Evolutionary conservation across 306 rosid genomes (phyloP).

Genomic region (Vicia sativa): DNA sequence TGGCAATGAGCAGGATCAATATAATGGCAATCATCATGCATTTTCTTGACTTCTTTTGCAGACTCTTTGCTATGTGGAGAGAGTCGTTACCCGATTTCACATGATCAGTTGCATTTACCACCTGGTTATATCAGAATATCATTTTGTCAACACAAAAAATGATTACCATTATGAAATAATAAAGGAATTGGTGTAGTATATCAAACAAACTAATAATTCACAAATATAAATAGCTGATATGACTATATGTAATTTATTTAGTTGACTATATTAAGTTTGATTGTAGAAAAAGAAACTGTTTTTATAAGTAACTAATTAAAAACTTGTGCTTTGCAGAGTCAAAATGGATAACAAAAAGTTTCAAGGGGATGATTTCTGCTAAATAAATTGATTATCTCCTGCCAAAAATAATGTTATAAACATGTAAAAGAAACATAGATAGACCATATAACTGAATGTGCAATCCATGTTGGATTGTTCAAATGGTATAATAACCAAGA

Average conservation of each 20-base stretch:
- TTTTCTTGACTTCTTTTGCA: conserved; percentile 81
- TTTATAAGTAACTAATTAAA: not conserved
- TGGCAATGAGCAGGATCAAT: conserved; percentile 66
- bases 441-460: not conserved
- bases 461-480: not conserved
- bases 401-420: not conserved
- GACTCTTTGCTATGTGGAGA: conserved; percentile 66
- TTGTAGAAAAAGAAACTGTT: not conserved
- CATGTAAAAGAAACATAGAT: not conserved
- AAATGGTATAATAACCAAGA: not conserved
- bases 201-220: not conserved
- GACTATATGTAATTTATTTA: not conserved
- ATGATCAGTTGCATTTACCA: conserved; percentile 80
- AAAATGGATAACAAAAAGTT: not conserved
- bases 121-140: conserved; percentile 49
- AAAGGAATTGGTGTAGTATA: not conserved
- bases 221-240: not conserved
- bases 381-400: not conserved
- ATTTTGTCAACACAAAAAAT: conserved; percentile 4
- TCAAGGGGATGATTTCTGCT: not conserved
- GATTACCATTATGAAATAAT: conserved; percentile 9
- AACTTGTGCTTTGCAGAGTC: not conserved
- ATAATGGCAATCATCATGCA: conserved; percentile 83
- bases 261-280: too few species aligned
- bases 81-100: conserved; percentile 73